Evolutionary conservation across 805 yeast genomes (phyloP).

Genomic region (Kodamaea lidongshanica): DNA sequence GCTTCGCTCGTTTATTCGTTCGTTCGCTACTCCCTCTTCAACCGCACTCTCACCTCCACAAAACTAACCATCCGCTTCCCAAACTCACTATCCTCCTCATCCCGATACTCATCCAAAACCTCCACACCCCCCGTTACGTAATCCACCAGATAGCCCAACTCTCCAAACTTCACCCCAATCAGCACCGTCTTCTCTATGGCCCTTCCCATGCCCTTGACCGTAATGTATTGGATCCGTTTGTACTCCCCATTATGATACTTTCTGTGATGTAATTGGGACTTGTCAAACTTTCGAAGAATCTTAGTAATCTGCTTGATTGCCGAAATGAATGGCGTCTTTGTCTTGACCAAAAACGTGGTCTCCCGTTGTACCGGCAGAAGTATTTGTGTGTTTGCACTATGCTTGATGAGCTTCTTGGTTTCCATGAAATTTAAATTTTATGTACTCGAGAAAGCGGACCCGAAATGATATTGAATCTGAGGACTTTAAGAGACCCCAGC

Average conservation of each 20-base stretch:
- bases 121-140: slow-evolving; percentile 57
- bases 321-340: slow-evolving; percentile 65
- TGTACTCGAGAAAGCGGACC: slow-evolving; percentile 10
- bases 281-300: slow-evolving; percentile 40
- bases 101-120: slow-evolving; percentile 64
- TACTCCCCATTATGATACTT: slow-evolving; percentile 29
- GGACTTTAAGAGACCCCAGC: slow-evolving; percentile 18
- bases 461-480: slow-evolving; percentile 10
- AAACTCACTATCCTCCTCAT: slow-evolving; percentile 28
- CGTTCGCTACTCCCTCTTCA: slow-evolving; percentile 9
- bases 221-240: slow-evolving; percentile 41
- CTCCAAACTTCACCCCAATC: slow-evolving; percentile 55
- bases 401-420: slow-evolving; percentile 33
- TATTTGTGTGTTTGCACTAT: slow-evolving; percentile 45
- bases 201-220: slow-evolving; percentile 68
- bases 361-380: slow-evolving; percentile 37
- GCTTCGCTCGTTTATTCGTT: no score
- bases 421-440: slow-evolving; percentile 1
- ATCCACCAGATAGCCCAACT: slow-evolving; percentile 48
- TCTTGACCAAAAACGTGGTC: slow-evolving; percentile 51
- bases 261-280: slow-evolving; percentile 12
- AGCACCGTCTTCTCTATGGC: slow-evolving; percentile 58
- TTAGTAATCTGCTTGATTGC: slow-evolving; percentile 62
- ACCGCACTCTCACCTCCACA: slow-evolving; percentile 41
- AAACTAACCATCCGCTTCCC: slow-evolving; percentile 43